A percentile compares a stretch with the other conserved stretches of the same genome.
phyloP scores from a whole-genome alignment of 2,329 filamentous ascomycete genomes.

The Ceratocystis papillata region DNA sequence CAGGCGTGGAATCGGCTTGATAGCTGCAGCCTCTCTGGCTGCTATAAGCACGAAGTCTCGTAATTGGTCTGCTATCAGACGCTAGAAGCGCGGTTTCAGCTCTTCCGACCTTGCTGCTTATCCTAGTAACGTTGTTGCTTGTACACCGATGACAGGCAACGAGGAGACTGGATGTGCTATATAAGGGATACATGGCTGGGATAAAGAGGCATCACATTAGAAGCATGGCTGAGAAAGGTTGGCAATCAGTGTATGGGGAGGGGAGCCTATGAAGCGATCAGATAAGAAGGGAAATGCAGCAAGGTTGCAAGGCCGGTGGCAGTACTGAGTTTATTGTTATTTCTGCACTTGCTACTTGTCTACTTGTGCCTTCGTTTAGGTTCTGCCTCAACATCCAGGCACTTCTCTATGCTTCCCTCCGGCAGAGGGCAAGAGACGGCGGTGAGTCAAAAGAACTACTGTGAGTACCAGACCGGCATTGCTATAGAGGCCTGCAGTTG shows the following conservation, averaged over 20 bases:
- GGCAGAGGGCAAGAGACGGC: neutral
- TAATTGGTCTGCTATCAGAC: neutral
- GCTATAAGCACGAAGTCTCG: neutral
- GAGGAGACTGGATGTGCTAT: neutral
- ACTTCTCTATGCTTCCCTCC: neutral
- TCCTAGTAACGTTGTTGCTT: neutral
- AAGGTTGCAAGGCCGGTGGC: neutral
- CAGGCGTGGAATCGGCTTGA: neutral
- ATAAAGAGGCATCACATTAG: neutral
- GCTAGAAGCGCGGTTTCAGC: neutral
- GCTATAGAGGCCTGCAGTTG: no score
- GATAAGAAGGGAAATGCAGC: neutral
- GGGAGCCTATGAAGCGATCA: neutral
- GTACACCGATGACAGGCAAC: neutral
- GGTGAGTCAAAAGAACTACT: no score
- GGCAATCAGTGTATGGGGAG: neutral
- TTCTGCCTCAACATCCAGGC: constrained; percentile 9
- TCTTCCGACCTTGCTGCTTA: neutral
- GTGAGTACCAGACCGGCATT: no score
- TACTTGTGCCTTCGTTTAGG: neutral
- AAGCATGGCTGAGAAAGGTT: neutral
- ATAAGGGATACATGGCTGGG: neutral
- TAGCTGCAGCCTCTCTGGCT: neutral
- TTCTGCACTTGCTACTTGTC: neutral
- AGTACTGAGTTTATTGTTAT: neutral